Conservation (phyloP, 495 filamentous ascomycete species). For the Terfezia claveryi region DNA sequence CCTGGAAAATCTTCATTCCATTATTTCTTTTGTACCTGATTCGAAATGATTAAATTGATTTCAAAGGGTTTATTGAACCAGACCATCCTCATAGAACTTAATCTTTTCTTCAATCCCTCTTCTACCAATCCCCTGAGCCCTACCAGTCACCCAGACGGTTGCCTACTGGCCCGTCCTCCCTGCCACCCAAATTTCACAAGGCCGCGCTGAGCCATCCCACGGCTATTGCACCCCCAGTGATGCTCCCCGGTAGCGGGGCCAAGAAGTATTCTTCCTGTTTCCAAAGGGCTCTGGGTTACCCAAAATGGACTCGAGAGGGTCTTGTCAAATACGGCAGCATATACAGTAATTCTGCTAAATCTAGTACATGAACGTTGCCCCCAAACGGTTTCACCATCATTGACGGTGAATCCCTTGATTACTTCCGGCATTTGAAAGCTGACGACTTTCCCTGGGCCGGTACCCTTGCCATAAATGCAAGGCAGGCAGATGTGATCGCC, state of each 20-base stretch:
- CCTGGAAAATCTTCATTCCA: no score
- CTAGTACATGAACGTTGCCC: slow-evolving; percentile 7
- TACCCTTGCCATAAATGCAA: slow-evolving; percentile 8
- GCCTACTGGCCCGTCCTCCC: no score
- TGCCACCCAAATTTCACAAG: not conserved
- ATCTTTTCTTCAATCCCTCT: no score
- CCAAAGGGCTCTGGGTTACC: slow-evolving; percentile 29
- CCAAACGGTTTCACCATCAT: slow-evolving; percentile 6
- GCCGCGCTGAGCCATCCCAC: slow-evolving; percentile 3
- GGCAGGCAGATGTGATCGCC: slow-evolving; percentile 33
- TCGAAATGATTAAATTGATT: no score
- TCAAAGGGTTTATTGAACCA: no score
- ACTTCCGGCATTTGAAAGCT: slow-evolving; percentile 9
- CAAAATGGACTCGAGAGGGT: slow-evolving; percentile 14
- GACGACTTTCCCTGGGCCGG: slow-evolving; percentile 7
- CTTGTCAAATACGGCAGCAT: slow-evolving; percentile 5
- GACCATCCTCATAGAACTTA: no score
- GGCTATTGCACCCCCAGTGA: slow-evolving; percentile 23
- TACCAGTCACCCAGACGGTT: no score
- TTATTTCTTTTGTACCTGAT: no score
- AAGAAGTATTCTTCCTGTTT: slow-evolving; percentile 41
- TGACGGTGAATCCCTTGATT: slow-evolving; percentile 6
- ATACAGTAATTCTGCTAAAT: slow-evolving; percentile 8
- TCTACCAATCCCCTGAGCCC: no score
- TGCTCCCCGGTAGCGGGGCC: slow-evolving; percentile 38